Percentiles rank a stretch among this genome's conserved stretches.
Conservation (phyloP, 2,329 filamentous ascomycete species). For the Moelleriella libera region DNA sequence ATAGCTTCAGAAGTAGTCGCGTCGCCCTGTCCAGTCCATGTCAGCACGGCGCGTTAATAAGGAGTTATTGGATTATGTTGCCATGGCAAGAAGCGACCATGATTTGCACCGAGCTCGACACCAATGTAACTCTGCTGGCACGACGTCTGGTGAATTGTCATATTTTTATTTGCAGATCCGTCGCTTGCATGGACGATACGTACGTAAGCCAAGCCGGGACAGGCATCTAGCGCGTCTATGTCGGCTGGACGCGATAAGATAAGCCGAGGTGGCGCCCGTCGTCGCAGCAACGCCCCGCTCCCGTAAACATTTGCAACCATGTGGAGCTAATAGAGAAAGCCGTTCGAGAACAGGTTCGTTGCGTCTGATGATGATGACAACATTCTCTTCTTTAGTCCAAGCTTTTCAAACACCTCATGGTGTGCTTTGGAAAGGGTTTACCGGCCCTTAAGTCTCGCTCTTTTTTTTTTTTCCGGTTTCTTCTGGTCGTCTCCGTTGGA, state of each 20-base stretch:
- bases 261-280: neutral
- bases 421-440: neutral
- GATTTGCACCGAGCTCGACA: too few relatives aligned
- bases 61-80: too few relatives aligned
- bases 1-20: too few relatives aligned
- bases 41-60: too few relatives aligned
- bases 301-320: neutral
- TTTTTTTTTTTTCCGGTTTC: neutral
- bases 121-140: too few relatives aligned
- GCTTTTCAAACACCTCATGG: neutral
- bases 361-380: neutral
- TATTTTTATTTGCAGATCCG: too few relatives aligned
- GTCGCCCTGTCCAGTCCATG: too few relatives aligned
- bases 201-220: too few relatives aligned
- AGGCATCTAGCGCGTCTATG: neutral
- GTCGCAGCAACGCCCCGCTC: slow-evolving; percentile 11
- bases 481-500: neutral
- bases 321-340: neutral
- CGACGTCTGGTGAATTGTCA: too few relatives aligned
- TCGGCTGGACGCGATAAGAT: neutral
- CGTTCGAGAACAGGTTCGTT: neutral
- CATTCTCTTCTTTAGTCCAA: neutral
- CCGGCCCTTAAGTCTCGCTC: neutral
- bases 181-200: too few relatives aligned
- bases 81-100: too few relatives aligned